Evolutionary conservation across 2,329 filamentous ascomycete genomes (phyloP).

Genomic region (Fusarium oxysporum): DNA sequence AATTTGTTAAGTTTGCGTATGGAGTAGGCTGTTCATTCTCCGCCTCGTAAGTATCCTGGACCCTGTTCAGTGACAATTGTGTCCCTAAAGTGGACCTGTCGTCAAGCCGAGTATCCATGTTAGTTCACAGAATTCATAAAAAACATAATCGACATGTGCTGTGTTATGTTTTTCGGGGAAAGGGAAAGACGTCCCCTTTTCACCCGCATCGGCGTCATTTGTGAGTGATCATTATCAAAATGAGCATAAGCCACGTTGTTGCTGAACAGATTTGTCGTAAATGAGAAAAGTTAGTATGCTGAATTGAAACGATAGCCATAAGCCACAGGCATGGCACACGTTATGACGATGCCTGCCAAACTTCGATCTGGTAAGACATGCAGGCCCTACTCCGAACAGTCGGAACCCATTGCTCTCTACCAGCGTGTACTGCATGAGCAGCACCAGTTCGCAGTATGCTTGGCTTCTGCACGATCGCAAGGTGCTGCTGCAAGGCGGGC

Average conservation of each 20-base stretch:
- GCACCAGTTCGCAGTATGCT: slow-evolving; percentile 10
- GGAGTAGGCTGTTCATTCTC: not conserved
- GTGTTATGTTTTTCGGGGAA: not conserved
- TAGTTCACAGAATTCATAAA: not conserved
- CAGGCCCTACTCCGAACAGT: not conserved
- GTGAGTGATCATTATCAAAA: not conserved
- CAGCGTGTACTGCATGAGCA: not conserved
- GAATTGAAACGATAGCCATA: slow-evolving; percentile 18
- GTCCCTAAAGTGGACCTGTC: slow-evolving; percentile 4
- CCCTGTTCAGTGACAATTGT: slow-evolving; percentile 20
- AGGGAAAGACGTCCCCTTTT: not conserved
- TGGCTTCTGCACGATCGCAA: slow-evolving; percentile 7
- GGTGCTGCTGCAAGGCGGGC: not conserved
- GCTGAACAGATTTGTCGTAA: not conserved
- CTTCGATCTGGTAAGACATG: slow-evolving; percentile 17
- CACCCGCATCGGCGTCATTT: not conserved
- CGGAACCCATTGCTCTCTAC: not conserved
- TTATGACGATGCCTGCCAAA: slow-evolving; percentile 5
- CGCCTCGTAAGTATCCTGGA: slow-evolving; percentile 1
- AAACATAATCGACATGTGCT: not conserved
- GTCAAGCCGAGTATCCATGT: not conserved
- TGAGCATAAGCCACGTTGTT: not conserved
- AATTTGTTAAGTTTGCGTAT: slow-evolving; percentile 3
- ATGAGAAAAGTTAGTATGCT: not conserved
- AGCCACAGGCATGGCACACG: not conserved